Percentiles rank a stretch among this genome's conserved stretches.
Conservation (phyloP, 73 alveolate species). For the Paramecium sonneborni region DNA sequence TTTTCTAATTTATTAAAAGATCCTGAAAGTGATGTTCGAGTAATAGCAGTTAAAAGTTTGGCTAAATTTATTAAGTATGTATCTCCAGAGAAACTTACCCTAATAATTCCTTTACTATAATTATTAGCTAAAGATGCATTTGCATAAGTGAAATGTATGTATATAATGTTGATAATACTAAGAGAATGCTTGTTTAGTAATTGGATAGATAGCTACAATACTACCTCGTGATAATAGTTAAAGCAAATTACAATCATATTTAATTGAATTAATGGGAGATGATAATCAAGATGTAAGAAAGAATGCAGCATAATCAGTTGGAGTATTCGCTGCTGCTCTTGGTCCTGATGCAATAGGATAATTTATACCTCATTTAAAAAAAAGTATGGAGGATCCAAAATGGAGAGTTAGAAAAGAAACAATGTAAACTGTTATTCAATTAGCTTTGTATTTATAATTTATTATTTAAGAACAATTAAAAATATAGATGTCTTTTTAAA, state of each 20-base stretch:
- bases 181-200: slow-evolving; percentile 88
- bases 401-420: slow-evolving; percentile 97
- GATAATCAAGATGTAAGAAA: slow-evolving; percentile 96
- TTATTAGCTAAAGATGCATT: slow-evolving; percentile 63
- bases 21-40: slow-evolving; percentile 95
- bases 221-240: slow-evolving; percentile 86
- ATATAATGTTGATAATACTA: not conserved
- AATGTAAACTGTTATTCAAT: slow-evolving; percentile 82
- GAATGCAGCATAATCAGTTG: slow-evolving; percentile 86
- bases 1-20: slow-evolving; percentile 91
- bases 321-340: slow-evolving; percentile 86
- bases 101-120: slow-evolving; percentile 61
- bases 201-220: slow-evolving; percentile 85
- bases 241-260: slow-evolving; percentile 82
- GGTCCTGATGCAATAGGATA: slow-evolving; percentile 89
- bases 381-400: slow-evolving; percentile 92
- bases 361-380: slow-evolving; percentile 76
- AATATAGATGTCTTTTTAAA: slow-evolving; percentile 89
- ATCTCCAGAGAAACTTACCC: slow-evolving; percentile 77
- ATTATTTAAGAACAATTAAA: not conserved
- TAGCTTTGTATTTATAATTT: slow-evolving; percentile 60
- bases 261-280: slow-evolving; percentile 90
- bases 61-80: slow-evolving; percentile 71
- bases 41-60: slow-evolving; percentile 89
- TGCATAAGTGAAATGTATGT: slow-evolving; percentile 57